Evolutionary conservation across 352 stramenopile species (phyloP).

Genomic region (Thraustochytrium sp.): DNA sequence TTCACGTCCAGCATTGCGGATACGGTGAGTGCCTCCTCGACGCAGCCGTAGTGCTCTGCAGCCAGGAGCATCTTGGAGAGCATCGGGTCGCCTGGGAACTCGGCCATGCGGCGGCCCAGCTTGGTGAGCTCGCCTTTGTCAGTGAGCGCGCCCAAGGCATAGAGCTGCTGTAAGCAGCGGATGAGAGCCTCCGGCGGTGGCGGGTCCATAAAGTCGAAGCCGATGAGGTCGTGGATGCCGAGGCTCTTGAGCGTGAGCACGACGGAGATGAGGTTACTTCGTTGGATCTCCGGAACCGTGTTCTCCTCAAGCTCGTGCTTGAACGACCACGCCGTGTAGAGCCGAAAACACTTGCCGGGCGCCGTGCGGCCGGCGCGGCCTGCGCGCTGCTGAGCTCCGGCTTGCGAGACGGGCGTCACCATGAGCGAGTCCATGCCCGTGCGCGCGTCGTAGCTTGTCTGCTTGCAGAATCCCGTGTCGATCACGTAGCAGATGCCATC

Average conservation of each 20-base stretch:
- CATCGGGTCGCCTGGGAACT: slow-evolving; percentile 90
- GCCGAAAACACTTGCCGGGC: slow-evolving; percentile 96
- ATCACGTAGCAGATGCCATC: slow-evolving; percentile 99
- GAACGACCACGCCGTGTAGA: slow-evolving; percentile 98
- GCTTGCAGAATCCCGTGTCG: slow-evolving; percentile 99
- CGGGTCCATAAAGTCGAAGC: slow-evolving; percentile 99
- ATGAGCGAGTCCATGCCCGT: slow-evolving; percentile 98
- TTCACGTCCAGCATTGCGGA: slow-evolving; percentile 96
- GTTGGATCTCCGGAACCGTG: slow-evolving; percentile 93
- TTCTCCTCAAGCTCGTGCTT: slow-evolving; percentile 97
- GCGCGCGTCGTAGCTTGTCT: slow-evolving; percentile 97
- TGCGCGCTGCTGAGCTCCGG: slow-evolving; percentile 91
- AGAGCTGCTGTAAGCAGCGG: slow-evolving; percentile 93
- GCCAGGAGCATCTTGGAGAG: slow-evolving; percentile 86
- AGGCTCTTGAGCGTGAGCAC: slow-evolving; percentile 98
- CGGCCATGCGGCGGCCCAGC: slow-evolving; percentile 84
- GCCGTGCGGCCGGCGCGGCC: slow-evolving; percentile 89
- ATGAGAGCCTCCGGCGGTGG: slow-evolving; percentile 97
- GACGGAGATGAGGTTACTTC: slow-evolving; percentile 94
- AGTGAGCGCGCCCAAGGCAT: slow-evolving; percentile 97
- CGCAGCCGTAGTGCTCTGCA: slow-evolving; percentile 79
- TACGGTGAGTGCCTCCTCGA: slow-evolving; percentile 90
- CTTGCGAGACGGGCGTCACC: slow-evolving; percentile 93
- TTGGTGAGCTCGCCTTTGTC: slow-evolving; percentile 96
- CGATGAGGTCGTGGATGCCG: slow-evolving; percentile 96